These are phyloP conservation scores for Boletus mariae DNA, from an alignment of 1,284 basidiomycete species.

Conservation along the genomic window DNA sequence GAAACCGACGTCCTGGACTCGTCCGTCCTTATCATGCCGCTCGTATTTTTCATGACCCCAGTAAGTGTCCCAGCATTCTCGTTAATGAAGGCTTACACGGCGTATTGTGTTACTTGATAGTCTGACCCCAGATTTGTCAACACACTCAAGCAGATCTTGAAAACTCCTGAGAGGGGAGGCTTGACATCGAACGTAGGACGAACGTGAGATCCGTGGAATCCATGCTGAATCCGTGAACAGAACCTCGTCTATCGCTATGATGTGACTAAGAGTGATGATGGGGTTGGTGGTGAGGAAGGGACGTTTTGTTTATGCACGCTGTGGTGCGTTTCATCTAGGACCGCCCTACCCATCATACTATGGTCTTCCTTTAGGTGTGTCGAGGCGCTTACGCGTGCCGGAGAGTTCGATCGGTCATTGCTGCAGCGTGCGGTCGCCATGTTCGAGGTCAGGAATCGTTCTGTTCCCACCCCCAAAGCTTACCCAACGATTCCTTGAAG, in stretches of 20 bases:
- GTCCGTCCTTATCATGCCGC: conserved; percentile 77
- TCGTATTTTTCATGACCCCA: conserved; percentile 83
- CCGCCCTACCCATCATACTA: neutral
- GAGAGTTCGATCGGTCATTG: conserved; percentile 67
- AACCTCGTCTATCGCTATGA: conserved; percentile 73
- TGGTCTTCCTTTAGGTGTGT: conserved; percentile 58
- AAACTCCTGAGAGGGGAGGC: conserved; percentile 82
- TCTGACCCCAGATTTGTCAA: conserved; percentile 84
- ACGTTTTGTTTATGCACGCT: conserved; percentile 79
- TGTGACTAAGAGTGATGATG: conserved; percentile 77
- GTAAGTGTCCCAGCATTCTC: conserved; percentile 38
- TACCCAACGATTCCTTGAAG: conserved; percentile 32
- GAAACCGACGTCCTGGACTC: conserved; percentile 68
- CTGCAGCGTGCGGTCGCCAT: conserved; percentile 70
- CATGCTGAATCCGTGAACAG: conserved; percentile 9
- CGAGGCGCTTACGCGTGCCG: conserved; percentile 83
- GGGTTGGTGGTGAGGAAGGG: conserved; percentile 90
- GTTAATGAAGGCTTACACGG: conserved; percentile 8
- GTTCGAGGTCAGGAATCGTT: conserved; percentile 64
- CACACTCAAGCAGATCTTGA: conserved; percentile 78
- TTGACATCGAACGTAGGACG: conserved; percentile 75
- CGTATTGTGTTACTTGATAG: conserved; percentile 33
- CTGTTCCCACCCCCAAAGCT: neutral
- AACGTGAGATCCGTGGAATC: neutral
- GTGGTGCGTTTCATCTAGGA: conserved; percentile 40